phyloP scores from a whole-genome alignment of 768 basidiomycete genomes.

The Mycena leptocephala region DNA sequence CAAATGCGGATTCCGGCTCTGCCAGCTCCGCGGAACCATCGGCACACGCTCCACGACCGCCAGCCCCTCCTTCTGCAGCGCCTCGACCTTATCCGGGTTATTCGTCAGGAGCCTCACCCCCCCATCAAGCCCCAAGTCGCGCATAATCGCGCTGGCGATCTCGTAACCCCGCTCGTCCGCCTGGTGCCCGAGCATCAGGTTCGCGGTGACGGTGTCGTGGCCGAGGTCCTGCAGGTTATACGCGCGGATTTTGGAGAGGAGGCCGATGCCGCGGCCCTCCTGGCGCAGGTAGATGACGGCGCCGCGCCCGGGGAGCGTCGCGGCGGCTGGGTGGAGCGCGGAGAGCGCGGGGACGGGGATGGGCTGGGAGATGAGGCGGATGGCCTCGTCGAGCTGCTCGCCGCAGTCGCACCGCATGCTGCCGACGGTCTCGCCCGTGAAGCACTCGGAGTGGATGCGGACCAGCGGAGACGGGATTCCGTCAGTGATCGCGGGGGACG shows the following conservation, averaged over 20 bases:
- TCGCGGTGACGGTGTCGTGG: constrained; percentile 98
- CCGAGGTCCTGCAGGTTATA: constrained; percentile 99
- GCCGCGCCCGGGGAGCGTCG: constrained; percentile 86
- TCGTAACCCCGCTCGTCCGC: constrained; percentile 97
- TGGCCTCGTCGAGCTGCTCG: constrained; percentile 98
- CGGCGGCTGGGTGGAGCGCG: constrained; percentile 44
- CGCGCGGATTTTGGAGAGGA: constrained; percentile 95
- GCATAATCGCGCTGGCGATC: constrained; percentile 90
- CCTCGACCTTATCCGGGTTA: constrained; percentile 97
- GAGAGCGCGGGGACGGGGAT: constrained; percentile 62
- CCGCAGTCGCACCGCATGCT: constrained; percentile 99
- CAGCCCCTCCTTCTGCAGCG: constrained; percentile 89
- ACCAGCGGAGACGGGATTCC: constrained; percentile 84
- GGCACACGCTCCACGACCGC: constrained; percentile 87
- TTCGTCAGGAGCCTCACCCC: constrained; percentile 92
- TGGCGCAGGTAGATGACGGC: constrained; percentile 96
- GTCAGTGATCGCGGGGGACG: constrained; percentile 39
- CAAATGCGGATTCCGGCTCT: constrained; percentile 55
- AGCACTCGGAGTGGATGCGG: constrained; percentile 98
- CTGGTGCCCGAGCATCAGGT: constrained; percentile 93
- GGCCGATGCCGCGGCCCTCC: constrained; percentile 97
- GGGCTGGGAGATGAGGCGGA: constrained; percentile 87
- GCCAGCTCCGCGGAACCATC: constrained; percentile 97
- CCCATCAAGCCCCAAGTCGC: constrained; percentile 86
- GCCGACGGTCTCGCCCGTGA: constrained; percentile 98